Percentiles rank a stretch among this genome's conserved stretches.
These are phyloP conservation scores for Salix exigua DNA, from an alignment of 345 rosid species.

Conservation along the genomic window DNA sequence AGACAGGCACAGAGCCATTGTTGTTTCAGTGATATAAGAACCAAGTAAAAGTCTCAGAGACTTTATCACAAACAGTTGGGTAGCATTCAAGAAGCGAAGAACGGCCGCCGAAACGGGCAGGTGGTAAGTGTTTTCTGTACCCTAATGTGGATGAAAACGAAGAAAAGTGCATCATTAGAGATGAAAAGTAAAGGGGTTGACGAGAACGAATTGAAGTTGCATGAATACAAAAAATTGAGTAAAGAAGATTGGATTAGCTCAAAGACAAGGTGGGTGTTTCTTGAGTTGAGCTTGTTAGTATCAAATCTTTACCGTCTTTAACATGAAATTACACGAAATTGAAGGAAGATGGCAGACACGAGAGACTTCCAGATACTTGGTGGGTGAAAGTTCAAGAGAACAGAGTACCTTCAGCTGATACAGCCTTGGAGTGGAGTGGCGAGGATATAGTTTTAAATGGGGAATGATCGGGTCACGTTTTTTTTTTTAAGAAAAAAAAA, in stretches of 20 bases:
- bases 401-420: neutral
- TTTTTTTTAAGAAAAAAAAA: no score
- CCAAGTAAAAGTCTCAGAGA: neutral
- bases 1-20: conserved; percentile 12
- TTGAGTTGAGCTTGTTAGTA: neutral
- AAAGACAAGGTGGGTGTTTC: neutral
- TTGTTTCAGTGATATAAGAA: neutral
- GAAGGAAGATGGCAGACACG: neutral
- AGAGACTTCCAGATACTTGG: neutral
- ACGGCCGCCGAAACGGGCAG: no score
- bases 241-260: neutral
- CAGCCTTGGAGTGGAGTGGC: neutral
- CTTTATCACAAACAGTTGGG: neutral
- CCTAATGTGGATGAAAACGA: neutral
- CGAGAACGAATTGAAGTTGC: neutral
- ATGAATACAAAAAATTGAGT: neutral
- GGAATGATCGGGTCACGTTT: no score
- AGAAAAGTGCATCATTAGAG: neutral
- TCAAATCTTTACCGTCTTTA: neutral
- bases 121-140: neutral
- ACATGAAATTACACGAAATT: no score
- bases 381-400: neutral
- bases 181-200: neutral
- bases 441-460: no score
- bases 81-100: neutral